Evolutionary conservation across 257 asterid genomes (phyloP).

Genomic region (Linaria vulgaris): DNA sequence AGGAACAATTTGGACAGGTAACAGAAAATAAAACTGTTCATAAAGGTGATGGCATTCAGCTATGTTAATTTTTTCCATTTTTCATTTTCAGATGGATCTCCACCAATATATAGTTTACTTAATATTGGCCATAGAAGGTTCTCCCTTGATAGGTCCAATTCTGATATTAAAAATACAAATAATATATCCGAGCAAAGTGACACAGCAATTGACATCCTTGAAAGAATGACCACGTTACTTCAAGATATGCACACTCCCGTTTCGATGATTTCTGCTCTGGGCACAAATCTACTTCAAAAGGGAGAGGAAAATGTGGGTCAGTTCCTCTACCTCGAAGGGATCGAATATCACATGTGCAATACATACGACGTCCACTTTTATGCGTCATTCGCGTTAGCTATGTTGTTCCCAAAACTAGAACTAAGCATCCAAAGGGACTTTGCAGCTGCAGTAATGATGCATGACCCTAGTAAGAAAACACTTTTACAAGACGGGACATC

Average conservation of each 20-base stretch:
- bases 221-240: constrained; percentile 66
- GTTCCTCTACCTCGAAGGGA: constrained; percentile 90
- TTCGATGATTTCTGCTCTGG: constrained; percentile 66
- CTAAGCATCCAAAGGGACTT: constrained; percentile 93
- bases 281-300: constrained; percentile 61
- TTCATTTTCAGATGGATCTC: constrained; percentile 70
- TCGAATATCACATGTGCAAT: constrained; percentile 93
- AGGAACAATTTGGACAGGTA: constrained; percentile 99
- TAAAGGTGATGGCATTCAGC: constrained; percentile 19
- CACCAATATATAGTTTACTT: constrained; percentile 61
- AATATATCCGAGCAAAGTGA: constrained; percentile 42
- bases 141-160: constrained; percentile 52
- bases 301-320: constrained; percentile 95
- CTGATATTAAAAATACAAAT: constrained; percentile 23
- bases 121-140: constrained; percentile 55
- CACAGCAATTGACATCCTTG: constrained; percentile 74
- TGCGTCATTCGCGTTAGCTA: constrained; percentile 71
- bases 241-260: constrained; percentile 62
- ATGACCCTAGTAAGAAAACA: constrained; percentile 67
- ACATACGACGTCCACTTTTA: constrained; percentile 96
- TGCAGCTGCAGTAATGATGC: constrained; percentile 97
- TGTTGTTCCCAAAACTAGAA: constrained; percentile 85
- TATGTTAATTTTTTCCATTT: constrained; percentile 3
- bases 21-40: constrained; percentile 14
- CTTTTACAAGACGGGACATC: constrained; percentile 68